phyloP scores from a whole-genome alignment of 148 eudicot genomes.

The Drosera capensis region DNA sequence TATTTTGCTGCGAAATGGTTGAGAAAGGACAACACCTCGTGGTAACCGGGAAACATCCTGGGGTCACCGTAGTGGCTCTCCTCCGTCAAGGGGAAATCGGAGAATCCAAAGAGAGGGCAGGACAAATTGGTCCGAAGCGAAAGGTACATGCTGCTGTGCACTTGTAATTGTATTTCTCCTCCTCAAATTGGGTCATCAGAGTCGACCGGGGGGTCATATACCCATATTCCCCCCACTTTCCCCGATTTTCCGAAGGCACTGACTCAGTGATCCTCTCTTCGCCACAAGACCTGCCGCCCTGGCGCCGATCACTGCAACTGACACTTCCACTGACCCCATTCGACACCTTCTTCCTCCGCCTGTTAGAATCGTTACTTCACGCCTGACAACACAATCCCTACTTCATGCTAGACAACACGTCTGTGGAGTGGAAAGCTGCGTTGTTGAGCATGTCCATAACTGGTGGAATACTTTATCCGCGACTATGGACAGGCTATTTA shows the following conservation, averaged over 20 bases:
- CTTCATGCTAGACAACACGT: too few species aligned
- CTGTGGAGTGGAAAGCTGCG: too few species aligned
- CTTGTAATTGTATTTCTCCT: slow-evolving; percentile 16
- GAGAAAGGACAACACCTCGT: slow-evolving; percentile 22
- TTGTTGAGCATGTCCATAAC: too few species aligned
- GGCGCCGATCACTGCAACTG: slow-evolving; percentile 34
- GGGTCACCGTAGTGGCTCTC: slow-evolving; percentile 8
- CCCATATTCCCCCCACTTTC: slow-evolving; percentile 26
- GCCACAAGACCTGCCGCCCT: slow-evolving; percentile 16
- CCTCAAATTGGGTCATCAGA: slow-evolving; percentile 16
- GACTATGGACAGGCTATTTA: too few species aligned
- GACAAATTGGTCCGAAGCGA: slow-evolving; percentile 28
- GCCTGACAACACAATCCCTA: too few species aligned
- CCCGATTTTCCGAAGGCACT: slow-evolving; percentile 15
- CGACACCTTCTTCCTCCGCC: too few species aligned
- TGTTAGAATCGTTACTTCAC: too few species aligned
- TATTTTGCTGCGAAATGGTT: slow-evolving; percentile 16
- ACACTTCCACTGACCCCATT: slow-evolving; percentile 2
- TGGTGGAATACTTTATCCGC: too few species aligned
- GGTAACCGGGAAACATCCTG: slow-evolving; percentile 21
- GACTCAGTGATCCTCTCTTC: slow-evolving; percentile 18
- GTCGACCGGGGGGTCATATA: slow-evolving; percentile 20
- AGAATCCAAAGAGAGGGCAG: slow-evolving; percentile 20
- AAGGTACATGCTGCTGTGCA: slow-evolving; percentile 16
- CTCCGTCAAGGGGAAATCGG: slow-evolving; percentile 20